Conservation (phyloP, 2,329 filamentous ascomycete genomes). For the Fusarium albidum region DNA sequence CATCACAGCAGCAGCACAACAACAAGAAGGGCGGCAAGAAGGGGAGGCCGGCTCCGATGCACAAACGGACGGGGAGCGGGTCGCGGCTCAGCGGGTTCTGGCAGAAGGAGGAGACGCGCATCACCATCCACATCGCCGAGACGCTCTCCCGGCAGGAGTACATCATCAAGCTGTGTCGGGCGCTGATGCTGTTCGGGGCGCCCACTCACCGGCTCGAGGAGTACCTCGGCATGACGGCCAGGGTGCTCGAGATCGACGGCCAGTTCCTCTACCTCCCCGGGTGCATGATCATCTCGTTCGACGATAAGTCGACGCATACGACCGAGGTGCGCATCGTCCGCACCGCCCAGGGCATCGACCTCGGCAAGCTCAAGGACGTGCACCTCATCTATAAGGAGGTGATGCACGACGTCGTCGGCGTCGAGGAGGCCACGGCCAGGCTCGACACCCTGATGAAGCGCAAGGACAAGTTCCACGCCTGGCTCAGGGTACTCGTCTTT, state of each 20-base stretch:
- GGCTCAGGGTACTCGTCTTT: constrained; percentile 69
- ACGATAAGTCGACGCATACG: constrained; percentile 71
- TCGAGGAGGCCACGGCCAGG: constrained; percentile 63
- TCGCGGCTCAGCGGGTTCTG: constrained; percentile 49
- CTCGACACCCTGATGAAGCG: constrained; percentile 64
- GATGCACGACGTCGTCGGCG: constrained; percentile 66
- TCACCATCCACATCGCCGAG: constrained; percentile 64
- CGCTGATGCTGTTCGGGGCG: constrained; percentile 87
- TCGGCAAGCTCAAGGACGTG: constrained; percentile 68
- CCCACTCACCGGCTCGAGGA: constrained; percentile 91
- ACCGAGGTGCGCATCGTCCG: constrained; percentile 73
- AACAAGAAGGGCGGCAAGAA: constrained; percentile 40
- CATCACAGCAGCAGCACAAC: constrained; percentile 20
- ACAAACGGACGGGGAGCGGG: constrained; percentile 48
- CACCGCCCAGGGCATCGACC: constrained; percentile 63
- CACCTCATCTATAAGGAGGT: constrained; percentile 72
- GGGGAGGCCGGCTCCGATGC: constrained; percentile 40
- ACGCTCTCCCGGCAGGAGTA: constrained; percentile 83
- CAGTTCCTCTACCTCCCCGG: constrained; percentile 91
- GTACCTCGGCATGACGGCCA: constrained; percentile 85
- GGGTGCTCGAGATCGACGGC: constrained; percentile 84
- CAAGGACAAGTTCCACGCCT: constrained; percentile 61
- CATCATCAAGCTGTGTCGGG: constrained; percentile 82
- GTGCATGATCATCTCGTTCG: constrained; percentile 93
- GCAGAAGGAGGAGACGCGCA: constrained; percentile 55